Conservation (phyloP, 495 filamentous ascomycete genomes). For the Jackrogersella multiformis region DNA sequence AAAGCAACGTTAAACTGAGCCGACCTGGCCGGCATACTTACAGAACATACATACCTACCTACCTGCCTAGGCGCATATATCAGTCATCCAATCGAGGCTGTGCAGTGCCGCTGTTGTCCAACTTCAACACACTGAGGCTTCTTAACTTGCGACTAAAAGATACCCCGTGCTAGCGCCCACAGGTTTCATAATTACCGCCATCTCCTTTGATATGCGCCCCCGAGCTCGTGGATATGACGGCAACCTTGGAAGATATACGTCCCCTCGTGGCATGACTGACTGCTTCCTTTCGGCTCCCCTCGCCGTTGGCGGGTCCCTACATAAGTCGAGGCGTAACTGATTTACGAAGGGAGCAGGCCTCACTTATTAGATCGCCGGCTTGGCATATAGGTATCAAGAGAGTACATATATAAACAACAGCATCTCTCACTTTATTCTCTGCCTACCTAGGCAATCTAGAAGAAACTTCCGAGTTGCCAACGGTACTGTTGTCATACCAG, state of each 20-base stretch:
- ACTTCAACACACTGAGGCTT: conserved; percentile 22
- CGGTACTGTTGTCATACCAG: not conserved
- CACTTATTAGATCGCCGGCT: not conserved
- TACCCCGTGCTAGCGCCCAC: conserved; percentile 1
- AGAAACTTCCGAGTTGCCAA: not conserved
- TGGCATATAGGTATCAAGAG: not conserved
- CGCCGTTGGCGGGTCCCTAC: not conserved
- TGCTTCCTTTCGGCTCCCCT: not conserved
- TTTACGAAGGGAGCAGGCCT: not conserved
- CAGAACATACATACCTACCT: conserved; percentile 1
- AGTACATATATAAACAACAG: not conserved
- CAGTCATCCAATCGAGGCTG: conserved; percentile 6
- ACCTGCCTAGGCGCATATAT: not conserved
- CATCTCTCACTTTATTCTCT: not conserved
- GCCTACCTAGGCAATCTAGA: not conserved
- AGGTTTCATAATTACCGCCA: conserved; percentile 33
- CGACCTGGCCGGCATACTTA: not conserved
- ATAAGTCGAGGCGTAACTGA: not conserved
- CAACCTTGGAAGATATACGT: too few species aligned
- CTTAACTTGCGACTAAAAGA: conserved; percentile 29
- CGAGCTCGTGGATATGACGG: not conserved
- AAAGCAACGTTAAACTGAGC: too few species aligned
- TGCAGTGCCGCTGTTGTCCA: conserved; percentile 24
- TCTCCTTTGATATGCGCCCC: conserved; percentile 5
- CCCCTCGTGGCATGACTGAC: conserved; percentile 21